Conservation (phyloP, 1,284 basidiomycete genomes). For the Fomitiporia mediterranea region DNA sequence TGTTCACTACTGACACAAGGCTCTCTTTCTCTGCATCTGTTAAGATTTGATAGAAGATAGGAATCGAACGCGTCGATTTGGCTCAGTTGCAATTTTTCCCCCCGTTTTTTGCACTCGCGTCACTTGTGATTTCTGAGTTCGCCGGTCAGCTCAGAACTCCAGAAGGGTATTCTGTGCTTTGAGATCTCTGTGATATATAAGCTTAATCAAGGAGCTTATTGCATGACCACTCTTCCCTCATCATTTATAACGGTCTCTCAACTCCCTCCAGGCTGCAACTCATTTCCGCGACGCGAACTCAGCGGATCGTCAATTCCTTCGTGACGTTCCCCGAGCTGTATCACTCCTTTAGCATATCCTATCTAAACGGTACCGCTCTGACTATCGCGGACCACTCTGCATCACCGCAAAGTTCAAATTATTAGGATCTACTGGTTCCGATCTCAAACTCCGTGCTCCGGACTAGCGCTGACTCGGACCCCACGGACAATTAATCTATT, state of each 20-base stretch:
- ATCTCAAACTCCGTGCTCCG: background rate
- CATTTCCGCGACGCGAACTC: background rate
- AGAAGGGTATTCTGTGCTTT: background rate
- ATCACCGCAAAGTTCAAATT: background rate
- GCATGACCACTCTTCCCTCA: background rate
- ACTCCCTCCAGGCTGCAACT: background rate
- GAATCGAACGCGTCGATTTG: background rate
- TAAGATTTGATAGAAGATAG: too few relatives aligned
- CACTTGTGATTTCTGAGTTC: background rate
- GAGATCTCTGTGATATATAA: background rate
- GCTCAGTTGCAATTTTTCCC: background rate
- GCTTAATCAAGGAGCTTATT: background rate
- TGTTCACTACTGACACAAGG: too few relatives aligned
- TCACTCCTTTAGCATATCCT: too few relatives aligned
- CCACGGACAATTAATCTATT: background rate
- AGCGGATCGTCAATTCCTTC: background rate
- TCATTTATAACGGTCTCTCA: background rate
- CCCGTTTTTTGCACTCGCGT: too few relatives aligned
- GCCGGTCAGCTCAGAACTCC: background rate
- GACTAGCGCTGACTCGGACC: background rate
- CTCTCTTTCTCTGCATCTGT: too few relatives aligned
- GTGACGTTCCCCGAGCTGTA: too few relatives aligned
- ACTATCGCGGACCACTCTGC: background rate
- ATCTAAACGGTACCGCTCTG: background rate
- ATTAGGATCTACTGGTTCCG: background rate